Base-by-base conservation (phyloP, 2,329 filamentous ascomycete genomes). In the Alternaria metachromatica region DNA sequence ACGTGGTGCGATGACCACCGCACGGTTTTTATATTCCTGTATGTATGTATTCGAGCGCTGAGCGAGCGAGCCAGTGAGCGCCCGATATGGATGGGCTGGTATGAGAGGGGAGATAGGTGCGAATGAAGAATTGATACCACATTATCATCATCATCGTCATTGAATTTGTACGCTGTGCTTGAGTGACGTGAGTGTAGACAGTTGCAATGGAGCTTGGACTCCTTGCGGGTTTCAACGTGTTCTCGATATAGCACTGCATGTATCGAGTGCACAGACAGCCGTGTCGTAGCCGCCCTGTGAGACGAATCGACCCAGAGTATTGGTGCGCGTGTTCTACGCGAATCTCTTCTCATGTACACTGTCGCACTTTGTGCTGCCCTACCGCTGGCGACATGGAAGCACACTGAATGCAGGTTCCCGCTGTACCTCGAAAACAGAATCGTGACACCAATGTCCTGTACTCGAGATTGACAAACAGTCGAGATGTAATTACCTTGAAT, bases 21-120 rank as follows among this genome's bases (percentile, higher is more conserved):
- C 51, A 56, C 45, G 45, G 37, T 45, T 55, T 55, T 55, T 50
- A 49, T 58, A 58, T 49, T 43, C 23, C 41, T 56, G 18, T 43
- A 58, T 62, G 59, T 50, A 62, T 65, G 50, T 57, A 65, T 33
- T 56, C 55, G 44, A 46, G 43, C 20, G 63, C 49, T 53, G 49
- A 25, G 49, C 30, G 28, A 37, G 49, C 49, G n/a, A 53, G 49
- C 49, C 13, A 53, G n/a, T 15, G 13, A 37, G 33, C 33, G 33
- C 33, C 33, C 15, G 33, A 53, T 37, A 20, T 53, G 49, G 49
- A 15, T 25, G 49, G 20, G 13, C 25, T 20, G 30, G 25, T n/a
- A 50, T 46, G 10, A 15, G 28, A 13, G 33, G 49, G 26, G 49
- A 18, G 28, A 53, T 53, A 25, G 49, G 28, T 28, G 21, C 28